Conservation (phyloP, 1,139 yeast species). For the Nematodospora anomalae region DNA sequence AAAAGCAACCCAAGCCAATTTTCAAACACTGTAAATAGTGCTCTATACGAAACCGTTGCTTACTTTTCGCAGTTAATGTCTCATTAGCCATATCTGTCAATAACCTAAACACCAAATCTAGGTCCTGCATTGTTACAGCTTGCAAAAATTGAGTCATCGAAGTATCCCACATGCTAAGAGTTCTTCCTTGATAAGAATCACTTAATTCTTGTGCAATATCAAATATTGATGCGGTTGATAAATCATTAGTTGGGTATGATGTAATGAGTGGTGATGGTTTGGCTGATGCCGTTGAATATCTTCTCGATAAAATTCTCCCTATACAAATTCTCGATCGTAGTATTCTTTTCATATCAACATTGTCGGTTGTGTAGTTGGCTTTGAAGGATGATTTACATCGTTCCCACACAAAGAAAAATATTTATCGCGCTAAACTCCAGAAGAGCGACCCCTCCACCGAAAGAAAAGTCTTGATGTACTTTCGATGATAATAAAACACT, state of each 20-base stretch:
- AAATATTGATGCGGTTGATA: slow-evolving; percentile 6
- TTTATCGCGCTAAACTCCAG: slow-evolving; percentile 9
- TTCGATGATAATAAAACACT: too few relatives aligned
- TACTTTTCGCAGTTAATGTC: background rate
- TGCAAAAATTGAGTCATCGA: slow-evolving; percentile 4
- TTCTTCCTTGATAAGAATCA: background rate
- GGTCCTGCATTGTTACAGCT: slow-evolving; percentile 3
- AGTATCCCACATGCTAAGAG: background rate
- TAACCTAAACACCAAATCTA: slow-evolving; percentile 3
- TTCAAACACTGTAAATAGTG: slow-evolving; percentile 10
- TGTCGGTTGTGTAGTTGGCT: background rate
- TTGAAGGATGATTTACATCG: background rate
- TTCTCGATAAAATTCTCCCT: background rate
- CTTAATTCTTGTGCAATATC: slow-evolving; percentile 2
- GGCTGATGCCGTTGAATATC: background rate
- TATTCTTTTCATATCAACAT: background rate
- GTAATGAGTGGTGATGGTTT: background rate
- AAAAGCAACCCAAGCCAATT: slow-evolving; percentile 6
- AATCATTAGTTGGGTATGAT: background rate
- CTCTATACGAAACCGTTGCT: background rate
- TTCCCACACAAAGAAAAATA: background rate
- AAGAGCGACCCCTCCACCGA: too few relatives aligned
- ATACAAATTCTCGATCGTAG: background rate
- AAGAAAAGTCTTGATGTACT: too few relatives aligned
- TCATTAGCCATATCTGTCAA: slow-evolving; percentile 5